phyloP scores from a whole-genome alignment of 345 rosid genomes.

The Eucalyptus guilfoylei region DNA sequence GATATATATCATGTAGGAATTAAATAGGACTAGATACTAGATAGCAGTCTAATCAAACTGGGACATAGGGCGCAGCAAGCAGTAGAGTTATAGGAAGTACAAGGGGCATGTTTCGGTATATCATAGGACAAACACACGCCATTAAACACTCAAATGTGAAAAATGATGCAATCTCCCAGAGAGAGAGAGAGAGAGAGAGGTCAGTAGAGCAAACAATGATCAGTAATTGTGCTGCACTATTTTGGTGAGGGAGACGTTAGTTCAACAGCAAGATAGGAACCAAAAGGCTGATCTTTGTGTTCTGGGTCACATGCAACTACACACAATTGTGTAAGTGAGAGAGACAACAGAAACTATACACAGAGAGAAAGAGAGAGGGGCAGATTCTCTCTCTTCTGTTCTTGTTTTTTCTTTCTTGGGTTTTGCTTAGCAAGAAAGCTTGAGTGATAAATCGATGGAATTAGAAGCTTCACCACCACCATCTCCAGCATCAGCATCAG shows the following conservation, averaged over 20 bases:
- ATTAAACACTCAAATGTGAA: background rate
- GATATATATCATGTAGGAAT: background rate
- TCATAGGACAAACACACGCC: background rate
- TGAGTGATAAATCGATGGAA: conserved; percentile 79
- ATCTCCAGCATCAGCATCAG: conserved; percentile 11
- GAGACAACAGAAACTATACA: background rate
- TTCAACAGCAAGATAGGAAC: background rate
- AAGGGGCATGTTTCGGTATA: background rate
- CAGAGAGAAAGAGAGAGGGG: background rate
- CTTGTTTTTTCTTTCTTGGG: background rate
- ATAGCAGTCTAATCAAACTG: background rate
- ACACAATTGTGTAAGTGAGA: background rate
- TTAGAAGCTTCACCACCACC: conserved; percentile 17
- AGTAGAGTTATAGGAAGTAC: background rate
- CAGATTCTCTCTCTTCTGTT: background rate
- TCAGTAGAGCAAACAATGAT: background rate
- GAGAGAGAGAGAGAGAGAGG: background rate
- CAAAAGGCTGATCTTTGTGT: background rate
- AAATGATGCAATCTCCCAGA: background rate
- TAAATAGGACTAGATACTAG: background rate
- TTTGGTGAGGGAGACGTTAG: background rate
- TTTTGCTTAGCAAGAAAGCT: conserved; percentile 14
- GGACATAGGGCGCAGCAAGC: background rate
- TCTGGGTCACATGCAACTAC: background rate
- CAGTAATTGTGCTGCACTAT: background rate